Base-by-base conservation (phyloP, 2,329 filamentous ascomycete genomes). In the Curvularia sp. region DNA sequence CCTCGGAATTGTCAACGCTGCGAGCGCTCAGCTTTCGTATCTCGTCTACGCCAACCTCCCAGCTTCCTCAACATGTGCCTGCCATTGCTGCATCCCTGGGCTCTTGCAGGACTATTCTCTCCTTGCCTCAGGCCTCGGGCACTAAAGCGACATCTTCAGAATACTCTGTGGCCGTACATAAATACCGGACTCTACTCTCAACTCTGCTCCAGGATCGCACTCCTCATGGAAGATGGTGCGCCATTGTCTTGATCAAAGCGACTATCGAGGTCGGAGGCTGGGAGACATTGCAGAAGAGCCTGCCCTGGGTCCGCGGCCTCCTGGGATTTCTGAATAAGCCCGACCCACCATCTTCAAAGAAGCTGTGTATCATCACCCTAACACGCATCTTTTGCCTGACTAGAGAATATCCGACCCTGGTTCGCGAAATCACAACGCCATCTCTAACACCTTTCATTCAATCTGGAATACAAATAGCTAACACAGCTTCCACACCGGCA, bases 381-480 rank as follows among this genome's bases (percentile, higher is more conserved):
- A 90, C 91, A 19, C 89, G 90, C 70, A 93, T 97, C 66, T 97
- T 95, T 79, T 84, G 87, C 66, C 84, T 95, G 34, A 89, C 93
- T 39, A 91, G 93, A 71, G 87, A 89, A 36, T 93, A 93, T 72
- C 91, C 90, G 59, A 95, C 92, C 8, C 82, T 97, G 52, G 83
- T 94, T 43, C 86, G 94, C 67, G 93, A 97, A 74, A 91, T 97
- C 60, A 93, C 91, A 1, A 96, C 93, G 0, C 92, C 92, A 2
- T 91, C 87, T 3, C 80, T 97, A 19, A 87, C 91, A 1, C 80
- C 84, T 1, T 96, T 94, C 69, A 84, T 93, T 45, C 87, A 86
- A 0, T 83, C 89, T 3, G 92, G 90, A 67, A 77, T 97, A 43
- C 87, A 89, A 68, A 81, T 94, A 43, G 68, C 66, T 25, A 66